Evolutionary conservation across 306 rosid genomes (phyloP), one percentile per base, ranked within the genome.

Genomic region (barrel medic (Medicago truncatula)): DNA sequence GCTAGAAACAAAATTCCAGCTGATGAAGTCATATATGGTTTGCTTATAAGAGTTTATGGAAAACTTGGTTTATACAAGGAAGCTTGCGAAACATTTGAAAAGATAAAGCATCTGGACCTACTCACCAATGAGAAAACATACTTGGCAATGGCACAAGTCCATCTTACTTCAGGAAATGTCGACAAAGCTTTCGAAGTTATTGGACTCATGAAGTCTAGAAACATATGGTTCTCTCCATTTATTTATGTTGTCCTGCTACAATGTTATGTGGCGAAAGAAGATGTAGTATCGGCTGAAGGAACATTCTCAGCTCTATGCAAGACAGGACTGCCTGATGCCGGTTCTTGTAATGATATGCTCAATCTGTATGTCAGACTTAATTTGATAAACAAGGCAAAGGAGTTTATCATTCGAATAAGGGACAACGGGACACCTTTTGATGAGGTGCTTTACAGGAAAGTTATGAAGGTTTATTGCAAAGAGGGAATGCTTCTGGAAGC

Each of bases 11-110:
- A 76, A 79, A 85, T 83, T 80, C 71, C 79, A 3, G 89, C 81
- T n/a, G 97, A 95, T 83, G 98, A 95, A 87, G 98, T 95, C 70
- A 95, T 94, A 76, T 87, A 85, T 70, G 98, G 98, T 78, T 85
- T 92, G 86, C 96, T 95, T 43, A 89, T 95, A 74, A 88, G 98
- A 80, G 88, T 92, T 76, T 95, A 92, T 75, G 98, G 98, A 73
- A 95, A 86, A 76, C 88, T 95, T 75, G 95, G 97, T 80, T 87
- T 95, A 53, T 89, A 86, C 39, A 87, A 88, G 75, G 97, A 95
- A 75, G 98, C 98, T 52, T 90, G 74, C 78, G 85, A 77, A 47
- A 84, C 93, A 46, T 92, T 95, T 81, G 83, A 83, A 76, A 94
- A 92, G 88, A 88, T 85, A 82, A 83, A 87, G 78, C 88, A 77